Evolutionary conservation across 352 stramenopile genomes (phyloP).

Genomic region (Phytophthora quininea): DNA sequence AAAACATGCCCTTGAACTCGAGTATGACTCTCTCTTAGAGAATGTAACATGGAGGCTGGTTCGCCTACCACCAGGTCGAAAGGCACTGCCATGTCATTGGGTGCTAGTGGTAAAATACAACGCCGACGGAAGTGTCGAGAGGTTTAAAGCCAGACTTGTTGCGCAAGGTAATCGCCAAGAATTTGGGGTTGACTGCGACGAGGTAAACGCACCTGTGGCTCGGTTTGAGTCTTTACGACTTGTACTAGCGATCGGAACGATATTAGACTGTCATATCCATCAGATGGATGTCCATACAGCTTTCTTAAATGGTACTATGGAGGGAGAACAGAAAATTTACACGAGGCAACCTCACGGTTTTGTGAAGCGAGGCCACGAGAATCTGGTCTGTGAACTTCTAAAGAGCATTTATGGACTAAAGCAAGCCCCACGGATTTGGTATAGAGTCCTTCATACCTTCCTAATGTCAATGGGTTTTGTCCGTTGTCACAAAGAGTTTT

Average conservation of each 20-base stretch:
- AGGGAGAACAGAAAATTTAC: constrained; percentile 2
- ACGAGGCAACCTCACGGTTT: constrained; percentile 21
- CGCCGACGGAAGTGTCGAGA: constrained; percentile 5
- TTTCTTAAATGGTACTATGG: too few relatives aligned
- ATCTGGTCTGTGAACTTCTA: constrained; percentile 27
- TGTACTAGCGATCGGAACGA: constrained; percentile 10
- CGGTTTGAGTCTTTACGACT: constrained; percentile 7
- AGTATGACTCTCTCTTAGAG: constrained; percentile 4
- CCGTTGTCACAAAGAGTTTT: constrained; percentile 35
- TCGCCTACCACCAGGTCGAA: neutral
- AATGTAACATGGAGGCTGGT: constrained; percentile 8
- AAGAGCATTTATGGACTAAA: too few relatives aligned
- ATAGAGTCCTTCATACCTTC: too few relatives aligned
- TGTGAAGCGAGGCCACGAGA: constrained; percentile 14
- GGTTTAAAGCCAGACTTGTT: constrained; percentile 8
- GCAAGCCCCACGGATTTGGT: too few relatives aligned
- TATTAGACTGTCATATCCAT: constrained; percentile 18
- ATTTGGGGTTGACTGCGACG: constrained; percentile 1
- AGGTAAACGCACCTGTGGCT: constrained; percentile 2
- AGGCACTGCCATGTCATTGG: constrained; percentile 5
- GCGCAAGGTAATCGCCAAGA: constrained; percentile 17
- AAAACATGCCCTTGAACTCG: neutral
- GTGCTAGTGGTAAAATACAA: constrained; percentile 8
- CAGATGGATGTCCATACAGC: neutral
- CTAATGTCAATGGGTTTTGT: neutral